These are phyloP conservation scores for Blastomyces gilchristii DNA, from an alignment of 2,329 filamentous ascomycete genomes.

Conservation along the genomic window DNA sequence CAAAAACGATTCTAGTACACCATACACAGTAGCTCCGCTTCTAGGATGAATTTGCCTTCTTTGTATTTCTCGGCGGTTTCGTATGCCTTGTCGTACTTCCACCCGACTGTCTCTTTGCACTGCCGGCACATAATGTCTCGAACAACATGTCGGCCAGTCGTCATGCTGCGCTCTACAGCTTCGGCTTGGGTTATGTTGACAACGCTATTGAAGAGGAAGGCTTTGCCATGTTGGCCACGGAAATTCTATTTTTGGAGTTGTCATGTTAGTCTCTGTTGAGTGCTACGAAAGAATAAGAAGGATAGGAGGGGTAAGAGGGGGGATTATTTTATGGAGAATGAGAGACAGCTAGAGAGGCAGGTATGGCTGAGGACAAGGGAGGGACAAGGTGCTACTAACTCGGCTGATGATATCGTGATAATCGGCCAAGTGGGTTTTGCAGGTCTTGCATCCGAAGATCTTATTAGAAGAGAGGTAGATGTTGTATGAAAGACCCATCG, in stretches of 20 bases:
- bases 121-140: constrained; percentile 85
- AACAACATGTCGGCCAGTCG: constrained; percentile 86
- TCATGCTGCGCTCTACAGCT: constrained; percentile 94
- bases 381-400: constrained; percentile 43
- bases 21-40: constrained; percentile 80
- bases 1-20: constrained; percentile 43
- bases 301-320: too few species aligned
- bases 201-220: constrained; percentile 87
- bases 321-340: too few species aligned
- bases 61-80: constrained; percentile 94
- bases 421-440: constrained; percentile 91
- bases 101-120: constrained; percentile 87
- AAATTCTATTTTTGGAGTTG: constrained; percentile 59
- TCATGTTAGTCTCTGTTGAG: constrained; percentile 11
- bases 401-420: constrained; percentile 93
- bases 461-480: constrained; percentile 76
- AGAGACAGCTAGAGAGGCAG: constrained; percentile 5
- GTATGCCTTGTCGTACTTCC: constrained; percentile 98
- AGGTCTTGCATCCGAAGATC: constrained; percentile 87
- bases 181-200: constrained; percentile 79
- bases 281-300: neutral
- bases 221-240: constrained; percentile 94
- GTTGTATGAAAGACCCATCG: constrained; percentile 85
- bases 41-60: constrained; percentile 94
- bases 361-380: constrained; percentile 10